Base-by-base conservation (phyloP, 805 yeast genomes). In the Osmozyma mogii region DNA sequence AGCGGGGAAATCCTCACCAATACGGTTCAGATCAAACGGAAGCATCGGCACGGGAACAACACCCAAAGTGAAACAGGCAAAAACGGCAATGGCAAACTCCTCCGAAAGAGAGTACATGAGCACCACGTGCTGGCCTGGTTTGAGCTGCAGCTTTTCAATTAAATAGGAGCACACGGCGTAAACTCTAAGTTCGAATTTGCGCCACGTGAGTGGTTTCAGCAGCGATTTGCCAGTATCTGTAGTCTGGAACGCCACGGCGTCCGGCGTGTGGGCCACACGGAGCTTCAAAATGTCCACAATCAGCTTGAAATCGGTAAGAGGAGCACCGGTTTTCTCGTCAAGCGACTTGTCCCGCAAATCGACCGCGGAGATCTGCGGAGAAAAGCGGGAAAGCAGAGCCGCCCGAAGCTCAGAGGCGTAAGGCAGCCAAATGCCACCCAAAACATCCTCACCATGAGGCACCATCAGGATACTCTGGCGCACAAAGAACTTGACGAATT, bases 51-150 rank as follows among this genome's bases (percentile, higher is more conserved):
- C 67, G 1, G 92, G 84, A 3, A 83, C 68, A 4, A 85, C 34
- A 6, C 96, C 95, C 30, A 87, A 71, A 32, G 79, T 56, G 51
- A 89, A 71, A 50, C 97, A 89, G 0, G 98, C 96, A 53, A 78
- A 75, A 1, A 87, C 64, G 2, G 94, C 84, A 17, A 84, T 74
- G 4, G 80, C 73, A 47, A 74, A 89, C 37, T 92, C 97, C 34
- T 88, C 95, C 1, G 87, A 75, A 26, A 89, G 70, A 0, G 94
- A 80, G 50, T 84, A 87, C 78, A 87, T 78, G 44, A 92, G 58
- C 3, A 87, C 66, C 3, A 85, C 89, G 38, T 68, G 62, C 30
- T 81, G 83, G 0, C 95, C 95, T 2, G 82, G 65, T 31, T 58
- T 66, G 25, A 84, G 49, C 3, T 68, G 61, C 1, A 75, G 69